A percentile compares a stretch with the other conserved stretches of the same genome.
phyloP scores from a whole-genome alignment of 129 eudicot genomes.

The Escallonia rubra region DNA sequence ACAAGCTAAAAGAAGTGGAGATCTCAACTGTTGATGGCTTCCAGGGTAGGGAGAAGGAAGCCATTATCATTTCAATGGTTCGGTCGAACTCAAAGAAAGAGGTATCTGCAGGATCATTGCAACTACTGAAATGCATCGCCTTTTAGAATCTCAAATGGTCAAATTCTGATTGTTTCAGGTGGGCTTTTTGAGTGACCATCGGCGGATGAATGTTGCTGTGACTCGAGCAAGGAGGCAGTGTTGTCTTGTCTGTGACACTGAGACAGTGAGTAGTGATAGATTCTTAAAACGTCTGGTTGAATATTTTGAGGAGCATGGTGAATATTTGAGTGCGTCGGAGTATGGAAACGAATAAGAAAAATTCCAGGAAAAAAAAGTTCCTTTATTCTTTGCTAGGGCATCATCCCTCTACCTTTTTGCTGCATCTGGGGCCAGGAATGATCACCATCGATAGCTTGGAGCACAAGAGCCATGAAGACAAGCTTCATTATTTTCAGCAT shows the following conservation, averaged over 20 bases:
- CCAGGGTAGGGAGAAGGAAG: slow-evolving; percentile 98
- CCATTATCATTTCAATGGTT: slow-evolving; percentile 93
- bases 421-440: not conserved
- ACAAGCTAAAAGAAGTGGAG: slow-evolving; percentile 74
- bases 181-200: slow-evolving; percentile 89
- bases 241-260: slow-evolving; percentile 84
- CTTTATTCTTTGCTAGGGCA: not conserved
- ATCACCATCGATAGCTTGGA: not conserved
- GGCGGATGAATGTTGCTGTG: slow-evolving; percentile 99
- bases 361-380: not conserved
- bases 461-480: not conserved
- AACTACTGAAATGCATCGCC: not conserved
- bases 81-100: slow-evolving; percentile 95
- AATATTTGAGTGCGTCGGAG: slow-evolving; percentile 94
- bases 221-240: slow-evolving; percentile 99
- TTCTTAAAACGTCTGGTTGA: slow-evolving; percentile 84
- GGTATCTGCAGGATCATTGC: slow-evolving; percentile 30
- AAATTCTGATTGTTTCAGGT: slow-evolving; percentile 37
- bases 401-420: not conserved
- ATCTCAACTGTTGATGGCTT: slow-evolving; percentile 97
- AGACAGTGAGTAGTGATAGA: slow-evolving; percentile 85
- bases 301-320: slow-evolving; percentile 94
- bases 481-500: no score
- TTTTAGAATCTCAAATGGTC: not conserved
- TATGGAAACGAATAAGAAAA: slow-evolving; percentile 39